Percentiles rank a stretch among this genome's conserved stretches.
Evolutionary conservation across 202 grass and related monocot genomes (phyloP).

Genomic region (Elaeis oleifera): DNA sequence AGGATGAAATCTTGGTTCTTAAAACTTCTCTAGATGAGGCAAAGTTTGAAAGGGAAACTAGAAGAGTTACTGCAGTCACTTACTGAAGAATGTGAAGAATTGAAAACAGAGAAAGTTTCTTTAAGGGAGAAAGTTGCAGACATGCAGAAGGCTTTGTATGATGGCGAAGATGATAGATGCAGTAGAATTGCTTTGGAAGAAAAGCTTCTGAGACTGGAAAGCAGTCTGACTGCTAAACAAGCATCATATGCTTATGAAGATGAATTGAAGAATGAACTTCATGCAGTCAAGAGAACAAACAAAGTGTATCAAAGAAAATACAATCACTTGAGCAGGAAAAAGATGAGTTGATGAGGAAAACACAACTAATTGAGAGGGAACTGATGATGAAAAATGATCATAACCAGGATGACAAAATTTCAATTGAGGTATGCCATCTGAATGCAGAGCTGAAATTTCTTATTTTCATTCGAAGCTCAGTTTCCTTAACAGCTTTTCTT

Average conservation of each 20-base stretch:
- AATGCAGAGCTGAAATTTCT: too few species aligned
- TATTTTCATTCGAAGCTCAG: too few species aligned
- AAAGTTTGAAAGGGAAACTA: slow-evolving; percentile 67
- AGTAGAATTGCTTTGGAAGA: slow-evolving; percentile 45
- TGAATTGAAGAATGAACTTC: slow-evolving; percentile 86
- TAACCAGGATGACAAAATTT: slow-evolving; percentile 22
- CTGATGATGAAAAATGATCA: slow-evolving; percentile 25
- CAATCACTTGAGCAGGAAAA: slow-evolving; percentile 89
- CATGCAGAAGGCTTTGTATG: slow-evolving; percentile 40
- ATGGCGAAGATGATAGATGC: slow-evolving; percentile 32
- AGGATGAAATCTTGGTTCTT: slow-evolving; percentile 57
- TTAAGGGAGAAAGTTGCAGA: slow-evolving; percentile 38
- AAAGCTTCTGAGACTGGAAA: slow-evolving; percentile 66
- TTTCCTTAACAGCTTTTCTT: too few species aligned
- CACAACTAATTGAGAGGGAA: slow-evolving; percentile 23
- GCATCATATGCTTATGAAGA: slow-evolving; percentile 69
- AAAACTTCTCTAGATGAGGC: slow-evolving; percentile 63
- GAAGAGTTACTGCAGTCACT: slow-evolving; percentile 47
- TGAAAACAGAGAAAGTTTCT: slow-evolving; percentile 53
- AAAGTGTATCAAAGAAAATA: slow-evolving; percentile 78
- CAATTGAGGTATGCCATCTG: slow-evolving; percentile 24
- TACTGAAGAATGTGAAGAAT: slow-evolving; percentile 67
- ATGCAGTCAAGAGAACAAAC: slow-evolving; percentile 75
- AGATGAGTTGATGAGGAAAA: slow-evolving; percentile 44
- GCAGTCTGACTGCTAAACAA: slow-evolving; percentile 67